phyloP scores from a whole-genome alignment of 768 basidiomycete species.

The Russula griseocarnosa region DNA sequence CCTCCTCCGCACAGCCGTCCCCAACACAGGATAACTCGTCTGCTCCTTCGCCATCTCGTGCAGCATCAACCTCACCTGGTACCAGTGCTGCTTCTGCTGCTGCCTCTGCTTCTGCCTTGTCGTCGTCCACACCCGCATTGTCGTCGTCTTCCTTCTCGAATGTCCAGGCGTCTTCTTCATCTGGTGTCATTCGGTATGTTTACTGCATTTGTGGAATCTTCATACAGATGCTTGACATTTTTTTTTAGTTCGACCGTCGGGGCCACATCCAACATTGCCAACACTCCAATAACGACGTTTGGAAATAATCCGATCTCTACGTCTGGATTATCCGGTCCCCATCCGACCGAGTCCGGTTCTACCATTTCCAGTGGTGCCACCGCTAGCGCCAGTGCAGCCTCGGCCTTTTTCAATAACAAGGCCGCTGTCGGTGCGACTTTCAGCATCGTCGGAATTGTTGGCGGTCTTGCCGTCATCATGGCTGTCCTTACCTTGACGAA shows the following conservation, averaged over 20 bases:
- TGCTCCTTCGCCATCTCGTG: not conserved
- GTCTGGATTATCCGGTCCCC: not conserved
- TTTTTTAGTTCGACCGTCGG: not conserved
- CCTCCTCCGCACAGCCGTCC: not conserved
- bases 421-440: slow-evolving; percentile 30
- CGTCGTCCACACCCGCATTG: not conserved
- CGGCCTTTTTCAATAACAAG: slow-evolving; percentile 25
- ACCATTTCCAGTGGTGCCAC: not conserved
- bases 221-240: not conserved
- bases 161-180: not conserved
- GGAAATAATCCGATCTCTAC: not conserved
- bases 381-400: not conserved
- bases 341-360: not conserved
- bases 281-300: not conserved
- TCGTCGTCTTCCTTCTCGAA: not conserved
- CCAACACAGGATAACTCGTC: not conserved
- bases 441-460: slow-evolving; percentile 28
- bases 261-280: not conserved
- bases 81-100: not conserved
- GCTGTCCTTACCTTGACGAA: not conserved
- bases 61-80: not conserved
- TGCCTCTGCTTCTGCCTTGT: not conserved
- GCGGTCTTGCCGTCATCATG: slow-evolving; percentile 11
- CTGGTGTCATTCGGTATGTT: not conserved
- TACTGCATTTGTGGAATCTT: not conserved